These are phyloP conservation scores for Fusarium chlamydosporum DNA, from an alignment of 2,329 filamentous ascomycete species.

Conservation along the genomic window DNA sequence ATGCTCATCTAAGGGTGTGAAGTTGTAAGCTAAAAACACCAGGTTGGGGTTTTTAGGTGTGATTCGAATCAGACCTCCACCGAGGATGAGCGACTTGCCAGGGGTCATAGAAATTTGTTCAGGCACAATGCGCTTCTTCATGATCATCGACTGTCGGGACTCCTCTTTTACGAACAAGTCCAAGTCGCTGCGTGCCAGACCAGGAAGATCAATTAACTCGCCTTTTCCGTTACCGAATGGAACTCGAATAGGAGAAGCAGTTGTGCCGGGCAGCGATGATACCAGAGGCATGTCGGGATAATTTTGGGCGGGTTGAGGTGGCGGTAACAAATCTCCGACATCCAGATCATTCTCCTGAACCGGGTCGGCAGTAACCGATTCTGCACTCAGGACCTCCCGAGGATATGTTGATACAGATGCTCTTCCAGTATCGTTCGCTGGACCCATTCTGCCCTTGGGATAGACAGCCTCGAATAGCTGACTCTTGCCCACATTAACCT, in stretches of 20 bases:
- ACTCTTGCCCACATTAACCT: slow-evolving; percentile 97
- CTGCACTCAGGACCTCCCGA: slow-evolving; percentile 22
- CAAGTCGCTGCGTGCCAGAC: slow-evolving; percentile 80
- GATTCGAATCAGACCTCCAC: slow-evolving; percentile 84
- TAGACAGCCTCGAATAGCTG: slow-evolving; percentile 89
- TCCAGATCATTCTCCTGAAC: slow-evolving; percentile 52
- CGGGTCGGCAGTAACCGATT: slow-evolving; percentile 53
- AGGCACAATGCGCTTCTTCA: slow-evolving; percentile 82
- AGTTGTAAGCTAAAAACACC: slow-evolving; percentile 85
- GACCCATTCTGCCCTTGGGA: slow-evolving; percentile 76
- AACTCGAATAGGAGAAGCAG: slow-evolving; percentile 92
- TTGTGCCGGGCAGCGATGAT: slow-evolving; percentile 90
- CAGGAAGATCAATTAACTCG: slow-evolving; percentile 93
- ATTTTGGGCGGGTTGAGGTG: slow-evolving; percentile 77
- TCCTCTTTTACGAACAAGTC: slow-evolving; percentile 78
- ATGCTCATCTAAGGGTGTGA: slow-evolving; percentile 83
- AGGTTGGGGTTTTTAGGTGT: slow-evolving; percentile 75
- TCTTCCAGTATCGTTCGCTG: slow-evolving; percentile 28
- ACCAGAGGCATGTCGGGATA: slow-evolving; percentile 90
- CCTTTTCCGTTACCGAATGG: slow-evolving; percentile 89
- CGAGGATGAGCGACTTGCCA: slow-evolving; percentile 84
- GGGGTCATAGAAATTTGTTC: slow-evolving; percentile 80
- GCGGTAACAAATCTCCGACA: slow-evolving; percentile 77
- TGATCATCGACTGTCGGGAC: slow-evolving; percentile 77
- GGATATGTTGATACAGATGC: slow-evolving; percentile 39